Percentiles rank a stretch among this genome's conserved stretches.
Evolutionary conservation across 1,284 basidiomycete species (phyloP).

Genomic region (Erythrobasidium hasegawianum): DNA sequence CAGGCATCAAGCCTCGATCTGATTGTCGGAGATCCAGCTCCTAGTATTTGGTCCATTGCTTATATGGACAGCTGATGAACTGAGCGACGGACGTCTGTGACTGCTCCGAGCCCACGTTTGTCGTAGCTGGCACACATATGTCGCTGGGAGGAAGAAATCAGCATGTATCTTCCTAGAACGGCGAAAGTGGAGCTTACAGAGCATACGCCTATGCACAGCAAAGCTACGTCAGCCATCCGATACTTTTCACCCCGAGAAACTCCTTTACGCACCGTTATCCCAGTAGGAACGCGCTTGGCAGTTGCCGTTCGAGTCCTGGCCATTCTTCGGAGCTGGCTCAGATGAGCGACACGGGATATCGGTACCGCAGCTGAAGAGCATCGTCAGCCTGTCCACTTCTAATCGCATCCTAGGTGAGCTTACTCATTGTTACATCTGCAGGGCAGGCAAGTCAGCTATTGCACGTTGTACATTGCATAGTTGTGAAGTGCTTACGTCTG

Average conservation of each 20-base stretch:
- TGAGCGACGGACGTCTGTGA: background rate
- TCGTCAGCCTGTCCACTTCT: too few species aligned
- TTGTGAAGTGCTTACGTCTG: slow-evolving; percentile 15
- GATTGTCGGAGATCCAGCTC: too few species aligned
- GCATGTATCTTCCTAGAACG: too few species aligned
- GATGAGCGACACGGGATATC: slow-evolving; percentile 5
- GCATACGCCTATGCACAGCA: too few species aligned
- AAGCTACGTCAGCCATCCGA: too few species aligned
- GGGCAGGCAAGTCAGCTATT: background rate
- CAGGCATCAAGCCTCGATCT: too few species aligned
- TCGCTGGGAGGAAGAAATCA: background rate
- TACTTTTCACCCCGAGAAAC: too few species aligned
- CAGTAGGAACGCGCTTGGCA: slow-evolving; percentile 15
- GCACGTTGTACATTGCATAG: background rate
- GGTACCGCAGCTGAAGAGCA: slow-evolving; percentile 2
- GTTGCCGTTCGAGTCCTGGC: slow-evolving; percentile 5
- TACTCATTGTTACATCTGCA: background rate
- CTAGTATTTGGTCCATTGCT: too few species aligned
- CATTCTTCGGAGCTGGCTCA: slow-evolving; percentile 15
- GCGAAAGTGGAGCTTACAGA: too few species aligned
- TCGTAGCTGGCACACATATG: slow-evolving; percentile 14
- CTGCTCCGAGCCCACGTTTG: background rate
- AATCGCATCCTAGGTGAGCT: background rate
- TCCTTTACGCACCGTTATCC: slow-evolving; percentile 9
- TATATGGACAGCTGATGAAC: background rate